Evolutionary conservation across 139 green algal species (phyloP).

Genomic region (Tetraselmis striata): DNA sequence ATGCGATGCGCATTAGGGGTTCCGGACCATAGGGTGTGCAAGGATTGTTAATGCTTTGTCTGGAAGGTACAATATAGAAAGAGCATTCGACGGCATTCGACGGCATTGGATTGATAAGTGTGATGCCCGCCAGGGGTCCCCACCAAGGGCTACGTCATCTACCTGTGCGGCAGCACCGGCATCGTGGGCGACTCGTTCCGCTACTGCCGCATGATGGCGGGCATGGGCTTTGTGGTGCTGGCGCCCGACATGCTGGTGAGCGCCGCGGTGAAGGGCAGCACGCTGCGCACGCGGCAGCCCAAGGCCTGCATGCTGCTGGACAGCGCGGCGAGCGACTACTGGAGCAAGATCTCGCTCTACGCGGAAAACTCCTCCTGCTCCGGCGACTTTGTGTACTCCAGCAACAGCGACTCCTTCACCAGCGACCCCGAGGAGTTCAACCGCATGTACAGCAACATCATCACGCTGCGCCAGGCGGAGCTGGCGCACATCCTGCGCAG

Average conservation of each 20-base stretch:
- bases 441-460: not conserved
- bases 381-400: conserved; percentile 1
- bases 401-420: not conserved
- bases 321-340: not conserved
- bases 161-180: not conserved
- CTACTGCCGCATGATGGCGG: not conserved
- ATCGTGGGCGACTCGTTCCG: not conserved
- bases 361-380: not conserved
- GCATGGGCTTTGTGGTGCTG: not conserved
- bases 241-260: not conserved
- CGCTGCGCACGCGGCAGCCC: not conserved
- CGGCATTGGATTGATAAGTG: too few relatives aligned
- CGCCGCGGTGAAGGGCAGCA: not conserved
- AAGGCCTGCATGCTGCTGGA: not conserved
- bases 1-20: too few relatives aligned
- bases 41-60: too few relatives aligned
- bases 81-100: too few relatives aligned
- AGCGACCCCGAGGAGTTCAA: not conserved
- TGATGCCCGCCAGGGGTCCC: not conserved
- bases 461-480: conserved; percentile 2
- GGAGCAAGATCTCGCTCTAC: not conserved
- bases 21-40: too few relatives aligned
- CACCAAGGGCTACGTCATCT: not conserved
- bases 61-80: too few relatives aligned
- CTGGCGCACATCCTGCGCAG: conserved; percentile 1